Conservation (phyloP, 192 early-diverging fungal species). For the Paraglomus occultum region DNA sequence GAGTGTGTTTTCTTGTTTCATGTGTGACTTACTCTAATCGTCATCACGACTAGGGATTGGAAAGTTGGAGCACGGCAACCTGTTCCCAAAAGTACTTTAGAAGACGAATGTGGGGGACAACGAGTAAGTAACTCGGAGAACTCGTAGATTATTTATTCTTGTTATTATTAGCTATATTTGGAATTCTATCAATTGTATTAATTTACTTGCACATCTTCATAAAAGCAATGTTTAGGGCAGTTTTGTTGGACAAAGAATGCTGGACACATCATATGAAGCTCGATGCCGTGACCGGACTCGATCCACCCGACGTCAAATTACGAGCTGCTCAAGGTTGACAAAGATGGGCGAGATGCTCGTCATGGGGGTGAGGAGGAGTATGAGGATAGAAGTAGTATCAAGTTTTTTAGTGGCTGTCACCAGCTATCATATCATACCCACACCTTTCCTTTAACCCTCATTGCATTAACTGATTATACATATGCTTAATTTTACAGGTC, state of each 20-base stretch:
- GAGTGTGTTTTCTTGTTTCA: neutral
- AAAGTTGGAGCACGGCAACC: slow-evolving; percentile 80
- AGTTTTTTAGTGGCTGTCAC: too few species aligned
- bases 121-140: slow-evolving; percentile 45
- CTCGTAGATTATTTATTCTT: neutral
- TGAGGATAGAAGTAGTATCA: too few species aligned
- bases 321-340: slow-evolving; percentile 68
- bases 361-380: too few species aligned
- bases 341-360: neutral
- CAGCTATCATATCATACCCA: too few species aligned
- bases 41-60: slow-evolving; percentile 48
- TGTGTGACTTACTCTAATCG: too few species aligned
- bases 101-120: slow-evolving; percentile 83
- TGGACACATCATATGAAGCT: slow-evolving; percentile 85
- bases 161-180: neutral
- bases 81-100: slow-evolving; percentile 84
- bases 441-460: neutral
- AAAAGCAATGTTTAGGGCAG: slow-evolving; percentile 76
- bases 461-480: too few species aligned
- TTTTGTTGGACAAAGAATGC: slow-evolving; percentile 82
- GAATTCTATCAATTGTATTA: neutral
- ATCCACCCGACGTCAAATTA: slow-evolving; percentile 78
- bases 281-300: slow-evolving; percentile 77
- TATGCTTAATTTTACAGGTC: slow-evolving; percentile 52
- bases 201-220: neutral